A percentile compares a stretch with the other conserved stretches of the same genome.
These are phyloP conservation scores for Aquanectria penicillioides DNA, from an alignment of 2,329 filamentous ascomycete species.

Conservation along the genomic window DNA sequence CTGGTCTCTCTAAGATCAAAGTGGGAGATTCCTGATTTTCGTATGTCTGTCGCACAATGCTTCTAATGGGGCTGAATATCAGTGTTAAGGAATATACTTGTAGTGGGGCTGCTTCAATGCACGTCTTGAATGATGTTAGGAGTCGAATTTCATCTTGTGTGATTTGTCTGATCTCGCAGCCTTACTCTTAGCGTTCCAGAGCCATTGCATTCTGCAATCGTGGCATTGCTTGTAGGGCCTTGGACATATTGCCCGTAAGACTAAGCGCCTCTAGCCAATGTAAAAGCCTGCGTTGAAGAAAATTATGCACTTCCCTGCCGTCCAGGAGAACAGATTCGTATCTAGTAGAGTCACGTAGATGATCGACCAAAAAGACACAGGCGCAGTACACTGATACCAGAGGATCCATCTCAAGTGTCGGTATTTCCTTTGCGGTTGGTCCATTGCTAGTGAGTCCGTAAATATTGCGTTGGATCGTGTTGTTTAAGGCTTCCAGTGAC, in stretches of 20 bases:
- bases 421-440: background rate
- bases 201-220: background rate
- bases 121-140: background rate
- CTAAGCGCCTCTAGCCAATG: slow-evolving; percentile 18
- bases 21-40: background rate
- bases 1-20: background rate
- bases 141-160: slow-evolving; percentile 4
- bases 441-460: slow-evolving; percentile 31
- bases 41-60: background rate
- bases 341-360: background rate
- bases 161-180: background rate
- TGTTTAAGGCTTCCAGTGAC: slow-evolving; percentile 46
- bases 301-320: background rate
- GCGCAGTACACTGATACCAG: background rate
- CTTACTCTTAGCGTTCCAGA: background rate
- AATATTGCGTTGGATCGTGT: slow-evolving; percentile 47
- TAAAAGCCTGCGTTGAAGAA: background rate
- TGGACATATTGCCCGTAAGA: background rate
- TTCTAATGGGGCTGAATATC: slow-evolving; percentile 9
- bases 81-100: slow-evolving; percentile 13
- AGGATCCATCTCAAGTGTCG: background rate
- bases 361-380: slow-evolving; percentile 17
- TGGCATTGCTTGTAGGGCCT: background rate
- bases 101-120: slow-evolving; percentile 10
- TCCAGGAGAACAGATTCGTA: background rate